Base-by-base conservation (phyloP, 2,329 filamentous ascomycete genomes). In the Magnaporthiopsis rhizophila region DNA sequence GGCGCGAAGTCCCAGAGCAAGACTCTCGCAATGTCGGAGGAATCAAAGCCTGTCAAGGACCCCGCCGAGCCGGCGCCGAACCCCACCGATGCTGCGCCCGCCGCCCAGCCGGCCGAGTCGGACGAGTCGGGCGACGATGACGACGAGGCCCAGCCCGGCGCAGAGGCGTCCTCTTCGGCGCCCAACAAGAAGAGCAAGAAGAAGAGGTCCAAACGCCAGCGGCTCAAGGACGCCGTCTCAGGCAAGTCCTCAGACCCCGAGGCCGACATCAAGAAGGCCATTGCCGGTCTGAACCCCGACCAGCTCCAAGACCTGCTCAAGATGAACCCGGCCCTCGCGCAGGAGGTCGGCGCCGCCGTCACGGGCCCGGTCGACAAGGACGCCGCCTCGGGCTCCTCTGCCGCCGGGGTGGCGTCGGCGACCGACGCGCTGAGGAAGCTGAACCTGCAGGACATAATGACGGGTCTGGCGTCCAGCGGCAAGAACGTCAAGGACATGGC, bases 401-500 rank as follows among this genome's bases (percentile, higher is more conserved):
- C 65, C 59, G 62, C 69, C 11, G 66, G 66, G 18, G 65, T 76
- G n/a, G 74, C 77, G 24, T 76, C 80, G 64, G 77, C 83, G 34
- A 77, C 82, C 65, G 80, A 83, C 38, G 77, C 81, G 61, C 79
- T 89, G 67, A 85, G 85, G 76, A 83, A 84, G 69, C 80, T 91
- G 73, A 88, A 82, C 68, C 78, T 91, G 64, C 83, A 87, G 72
- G 88, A 91, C 67, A 85, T 91, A 72, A 85, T 91, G 83, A 90
- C 89, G 1, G 89, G 89, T 0, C 76, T 91, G 71, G 89, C 92
- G 21, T 81, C 91, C 9, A 87, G 86, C 67, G 90, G 90, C 64
- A 96, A 95, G 82, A 96, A 96, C 72, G 88, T 87, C 70, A 97
- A 97, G 80, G 93, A 97, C 73, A 97, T 97, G 92, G 92, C 89